Base-by-base conservation (phyloP, 495 filamentous ascomycete genomes). In the Penicillium chermesinum region DNA sequence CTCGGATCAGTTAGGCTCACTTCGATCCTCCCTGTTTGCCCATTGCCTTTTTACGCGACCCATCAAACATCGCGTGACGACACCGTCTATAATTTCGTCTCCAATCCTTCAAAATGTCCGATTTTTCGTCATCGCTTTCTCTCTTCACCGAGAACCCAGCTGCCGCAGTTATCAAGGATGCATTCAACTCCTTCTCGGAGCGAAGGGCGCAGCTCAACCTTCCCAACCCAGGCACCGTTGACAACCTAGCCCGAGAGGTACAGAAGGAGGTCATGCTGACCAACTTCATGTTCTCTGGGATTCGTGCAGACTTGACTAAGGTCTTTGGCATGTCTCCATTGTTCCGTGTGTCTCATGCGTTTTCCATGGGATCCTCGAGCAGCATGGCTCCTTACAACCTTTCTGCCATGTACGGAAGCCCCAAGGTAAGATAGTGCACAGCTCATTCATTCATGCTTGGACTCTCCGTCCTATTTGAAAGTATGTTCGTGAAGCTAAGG, bases 341-440 rank as follows among this genome's bases (percentile, higher is more conserved):
- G 59, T 99, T 99, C 79, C 91, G 96, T 68, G 85, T 96, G 49
- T 95, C 91, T 41, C 94, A 99, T 77, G 85, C 91, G 43, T 93
- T 99, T 65, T 81, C 91, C 22, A 88, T 96, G 83, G 91, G 94
- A 48, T 79, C 79, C 13, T 86, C 93, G 61, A 81, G 84, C 41
- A 75, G 72, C 51, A 71, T 91, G 64, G 88, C 89, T 59, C 94
- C 94, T 30, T 99, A 99, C 68, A 86, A 86, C 35, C 96, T 96
- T 70, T 87, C 88, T 46, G 88, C 88, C 45, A 79, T 99, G 60
- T 96, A 89, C 65, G 94, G 94, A 47, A 95, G 84, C 56, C 82
- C 83, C 61, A 93, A 87, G 76, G 91, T 96, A 72, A 65, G 86
- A 77, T 48, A 52, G 38, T 21, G 22, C 10, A 39, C 12, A 22